Evolutionary conservation across 2,329 filamentous ascomycete species (phyloP).

Genomic region (Aspergillus sp.): DNA sequence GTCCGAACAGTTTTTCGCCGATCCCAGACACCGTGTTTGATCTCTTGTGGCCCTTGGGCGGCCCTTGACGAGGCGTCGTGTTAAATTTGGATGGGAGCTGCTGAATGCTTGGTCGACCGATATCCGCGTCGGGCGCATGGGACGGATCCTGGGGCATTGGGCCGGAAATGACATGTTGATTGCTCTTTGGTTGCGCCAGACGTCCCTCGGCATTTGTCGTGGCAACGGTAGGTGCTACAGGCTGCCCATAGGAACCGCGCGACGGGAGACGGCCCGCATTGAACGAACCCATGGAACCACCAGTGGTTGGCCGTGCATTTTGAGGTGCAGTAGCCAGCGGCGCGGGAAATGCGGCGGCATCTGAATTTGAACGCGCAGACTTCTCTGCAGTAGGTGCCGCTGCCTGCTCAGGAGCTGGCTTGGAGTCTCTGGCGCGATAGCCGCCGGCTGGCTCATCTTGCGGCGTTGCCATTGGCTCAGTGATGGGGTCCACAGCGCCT

Average conservation of each 20-base stretch:
- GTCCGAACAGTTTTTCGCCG: slow-evolving; percentile 73
- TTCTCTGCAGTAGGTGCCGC: slow-evolving; percentile 41
- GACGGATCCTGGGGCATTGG: slow-evolving; percentile 51
- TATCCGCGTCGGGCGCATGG: slow-evolving; percentile 43
- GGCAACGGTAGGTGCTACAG: slow-evolving; percentile 74
- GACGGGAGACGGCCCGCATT: slow-evolving; percentile 56
- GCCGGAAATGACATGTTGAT: slow-evolving; percentile 63
- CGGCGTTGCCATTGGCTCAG: slow-evolving; percentile 1
- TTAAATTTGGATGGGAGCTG: slow-evolving; percentile 51
- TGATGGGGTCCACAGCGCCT: slow-evolving; percentile 5
- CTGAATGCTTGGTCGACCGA: slow-evolving; percentile 51
- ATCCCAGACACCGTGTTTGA: slow-evolving; percentile 72
- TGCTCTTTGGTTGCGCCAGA: slow-evolving; percentile 69
- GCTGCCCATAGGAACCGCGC: slow-evolving; percentile 76
- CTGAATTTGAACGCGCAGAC: slow-evolving; percentile 45
- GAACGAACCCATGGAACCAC: slow-evolving; percentile 65
- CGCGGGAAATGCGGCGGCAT: slow-evolving; percentile 44
- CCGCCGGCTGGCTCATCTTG: slow-evolving; percentile 5
- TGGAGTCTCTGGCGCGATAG: slow-evolving; percentile 6
- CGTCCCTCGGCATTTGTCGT: slow-evolving; percentile 82
- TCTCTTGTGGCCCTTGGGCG: slow-evolving; percentile 50
- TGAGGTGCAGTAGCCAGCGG: slow-evolving; percentile 33
- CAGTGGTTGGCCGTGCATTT: slow-evolving; percentile 62
- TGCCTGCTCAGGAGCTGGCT: slow-evolving; percentile 12
- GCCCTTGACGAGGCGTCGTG: slow-evolving; percentile 42